Base-by-base conservation (phyloP, 139 green algal species). In the Coccomyxa sp. region DNA sequence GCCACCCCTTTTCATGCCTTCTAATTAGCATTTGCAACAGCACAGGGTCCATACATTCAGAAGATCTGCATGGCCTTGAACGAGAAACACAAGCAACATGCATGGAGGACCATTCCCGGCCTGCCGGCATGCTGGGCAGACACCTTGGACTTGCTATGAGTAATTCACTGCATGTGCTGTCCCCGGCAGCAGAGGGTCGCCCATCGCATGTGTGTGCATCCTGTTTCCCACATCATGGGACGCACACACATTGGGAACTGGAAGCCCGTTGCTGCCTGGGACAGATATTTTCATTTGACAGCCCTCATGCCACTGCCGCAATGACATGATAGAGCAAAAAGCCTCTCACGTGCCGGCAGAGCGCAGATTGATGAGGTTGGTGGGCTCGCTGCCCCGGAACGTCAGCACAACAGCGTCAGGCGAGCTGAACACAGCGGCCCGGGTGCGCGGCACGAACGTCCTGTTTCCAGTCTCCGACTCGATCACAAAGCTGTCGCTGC, bases 361-460 rank as follows among this genome's bases (percentile, higher is more conserved):
- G 31, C 79, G 68, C 36, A 83, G 39, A 33, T 84, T 81, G 74
- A 84, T 78, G 37, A 84, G 81, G 81, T 84, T 84, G 68, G 70
- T 78, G 27, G 81, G 75, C 55, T 84, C 70, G 5, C 70, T 79
- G 7, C 81, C 79, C 29, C 79, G 76, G 79, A 83, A 83, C 4
- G 34, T 39, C 50, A 83, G 39, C 33, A 83, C 33, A 12, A 79
- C 33, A 0, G 73, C 79, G 22, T 68, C 16, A 6, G 36, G 33
- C 0, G 39, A 39, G 29, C 37, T 12, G 31, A 79, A n/a, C 39
- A 83, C 27, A 7, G 50, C 39, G 6, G 73, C 39, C 24, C 70
- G 34, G 7, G 74, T 79, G 36, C 68, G 39, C 5, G 73, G 79
- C 18, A 64, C 41, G 55, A 82, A 82, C 18, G 78, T 31, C 34